Evolutionary conservation across 2,329 filamentous ascomycete genomes (phyloP).

Genomic region (Cercospora berteroae): DNA sequence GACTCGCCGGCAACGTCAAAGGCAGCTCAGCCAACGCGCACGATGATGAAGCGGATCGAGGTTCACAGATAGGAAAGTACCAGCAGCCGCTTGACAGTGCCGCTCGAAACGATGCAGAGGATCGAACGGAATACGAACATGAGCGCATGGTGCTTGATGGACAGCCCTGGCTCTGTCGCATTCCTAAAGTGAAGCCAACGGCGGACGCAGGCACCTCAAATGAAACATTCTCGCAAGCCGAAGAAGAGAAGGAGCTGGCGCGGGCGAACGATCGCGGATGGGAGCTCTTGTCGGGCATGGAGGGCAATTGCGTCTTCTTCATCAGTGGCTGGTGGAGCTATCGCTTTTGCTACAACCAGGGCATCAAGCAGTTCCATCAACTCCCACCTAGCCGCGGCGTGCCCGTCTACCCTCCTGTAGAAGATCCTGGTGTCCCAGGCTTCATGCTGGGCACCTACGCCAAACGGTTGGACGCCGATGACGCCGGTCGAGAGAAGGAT

Average conservation of each 20-base stretch:
- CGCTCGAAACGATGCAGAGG: constrained; percentile 9
- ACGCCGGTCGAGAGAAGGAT: constrained; percentile 30
- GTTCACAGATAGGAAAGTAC: constrained; percentile 27
- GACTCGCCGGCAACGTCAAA: constrained; percentile 46
- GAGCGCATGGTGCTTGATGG: constrained; percentile 72
- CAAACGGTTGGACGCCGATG: constrained; percentile 30
- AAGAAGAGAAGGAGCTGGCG: constrained; percentile 76
- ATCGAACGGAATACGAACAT: constrained; percentile 47
- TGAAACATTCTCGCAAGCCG: constrained; percentile 48
- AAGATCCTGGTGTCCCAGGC: constrained; percentile 72
- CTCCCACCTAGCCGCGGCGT: constrained; percentile 67
- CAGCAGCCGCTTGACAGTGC: constrained; percentile 18
- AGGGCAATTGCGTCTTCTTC: constrained; percentile 78
- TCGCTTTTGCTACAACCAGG: constrained; percentile 84
- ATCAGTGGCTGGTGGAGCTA: constrained; percentile 94
- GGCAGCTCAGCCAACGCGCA: neutral
- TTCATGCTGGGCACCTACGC: constrained; percentile 70
- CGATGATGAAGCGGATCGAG: constrained; percentile 4
- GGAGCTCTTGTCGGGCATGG: constrained; percentile 74
- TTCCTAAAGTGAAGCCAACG: constrained; percentile 66
- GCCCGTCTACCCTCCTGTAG: constrained; percentile 66
- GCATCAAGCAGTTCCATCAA: constrained; percentile 88
- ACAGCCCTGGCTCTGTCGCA: constrained; percentile 76
- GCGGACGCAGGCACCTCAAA: constrained; percentile 23
- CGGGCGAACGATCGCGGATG: constrained; percentile 75